These are phyloP conservation scores for Thielaviopsis musarum DNA, from an alignment of 2,329 filamentous ascomycete species.

Conservation along the genomic window DNA sequence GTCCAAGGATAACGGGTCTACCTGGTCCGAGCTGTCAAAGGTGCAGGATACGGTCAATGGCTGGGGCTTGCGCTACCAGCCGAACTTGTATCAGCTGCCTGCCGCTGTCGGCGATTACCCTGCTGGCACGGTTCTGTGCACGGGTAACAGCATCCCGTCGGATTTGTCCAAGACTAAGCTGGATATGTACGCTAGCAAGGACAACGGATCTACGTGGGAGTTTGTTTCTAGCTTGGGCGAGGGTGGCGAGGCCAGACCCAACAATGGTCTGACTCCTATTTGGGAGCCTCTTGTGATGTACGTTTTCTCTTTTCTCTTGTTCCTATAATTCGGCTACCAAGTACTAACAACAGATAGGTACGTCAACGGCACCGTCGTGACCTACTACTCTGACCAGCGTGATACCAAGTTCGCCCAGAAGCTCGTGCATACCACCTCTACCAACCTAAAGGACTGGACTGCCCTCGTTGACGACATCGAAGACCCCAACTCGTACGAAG, in stretches of 20 bases:
- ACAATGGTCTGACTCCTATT: slow-evolving; percentile 50
- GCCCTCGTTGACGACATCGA: slow-evolving; percentile 45
- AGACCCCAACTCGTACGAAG: slow-evolving; percentile 33
- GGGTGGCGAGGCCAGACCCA: slow-evolving; percentile 43
- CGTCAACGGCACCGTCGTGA: slow-evolving; percentile 40
- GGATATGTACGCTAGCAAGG: slow-evolving; percentile 48
- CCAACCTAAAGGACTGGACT: slow-evolving; percentile 43
- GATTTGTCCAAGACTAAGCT: slow-evolving; percentile 48
- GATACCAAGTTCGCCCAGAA: slow-evolving; percentile 51
- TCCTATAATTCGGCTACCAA: not conserved
- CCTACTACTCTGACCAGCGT: slow-evolving; percentile 58
- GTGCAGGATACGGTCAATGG: slow-evolving; percentile 47
- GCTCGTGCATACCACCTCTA: slow-evolving; percentile 44
- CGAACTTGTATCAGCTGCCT: slow-evolving; percentile 47
- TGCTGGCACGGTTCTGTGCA: slow-evolving; percentile 44
- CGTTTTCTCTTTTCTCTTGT: slow-evolving; percentile 6
- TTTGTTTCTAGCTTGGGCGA: slow-evolving; percentile 49
- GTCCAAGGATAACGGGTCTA: slow-evolving; percentile 35
- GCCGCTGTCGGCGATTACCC: slow-evolving; percentile 38
- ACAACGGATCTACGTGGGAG: slow-evolving; percentile 45
- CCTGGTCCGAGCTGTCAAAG: slow-evolving; percentile 46
- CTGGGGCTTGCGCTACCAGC: slow-evolving; percentile 53
- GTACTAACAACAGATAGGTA: slow-evolving; percentile 20
- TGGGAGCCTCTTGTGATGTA: slow-evolving; percentile 54
- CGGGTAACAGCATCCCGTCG: slow-evolving; percentile 42